Evolutionary conservation across 176 grass and related monocot genomes (phyloP), one percentile per base, ranked within the genome.

Genomic region (Thinopyrum elongatum): DNA sequence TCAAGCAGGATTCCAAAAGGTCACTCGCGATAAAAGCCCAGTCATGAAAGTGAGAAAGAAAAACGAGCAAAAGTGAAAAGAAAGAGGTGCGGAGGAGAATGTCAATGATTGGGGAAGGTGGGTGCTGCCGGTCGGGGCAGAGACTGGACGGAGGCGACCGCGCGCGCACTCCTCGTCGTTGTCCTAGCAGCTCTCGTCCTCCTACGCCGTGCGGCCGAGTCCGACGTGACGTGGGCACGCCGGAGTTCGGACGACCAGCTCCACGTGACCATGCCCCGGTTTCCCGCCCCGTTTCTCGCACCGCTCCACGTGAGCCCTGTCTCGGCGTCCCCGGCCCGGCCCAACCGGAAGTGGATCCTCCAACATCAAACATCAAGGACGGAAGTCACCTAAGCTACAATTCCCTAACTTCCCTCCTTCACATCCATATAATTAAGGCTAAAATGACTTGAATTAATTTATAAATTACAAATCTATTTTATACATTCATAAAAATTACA

Each of bases 21-120:
- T 19, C 65, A 68, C 30, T 68, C 3, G 29, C 30, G 65, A 35
- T 68, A 68, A 21, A 35, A 67, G 65, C 62, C 26, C 14, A 3
- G 64, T 1, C 65, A 34, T 34, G 29, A 35, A 35, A 22, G 65
- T 9, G 8, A 11, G 59, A n/a, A 8, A 31, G 65, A 8, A 66
- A 30, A 33, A 30, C 28, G 16, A 65, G 26, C 25, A 16, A 65
- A 66, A 33, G 64, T 13, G 15, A 16, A 65, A 65, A 14, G 8
- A 1, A 64, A 30, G 26, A 1, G 29, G 63, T 1, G 76, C 27
- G 8, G 44, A 26, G 3, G 38, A 39, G 81, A 88, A 88, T 78
- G 65, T 80, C 86, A 92, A 92, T 89, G 86, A 92, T 92, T 92
- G 71, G 71, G n/a, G 82, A 70, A 33, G 74, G 74, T 65, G 64